Base-by-base conservation (phyloP, 139 green algal genomes). In the Auxenochlorella pyrenoidosa region DNA sequence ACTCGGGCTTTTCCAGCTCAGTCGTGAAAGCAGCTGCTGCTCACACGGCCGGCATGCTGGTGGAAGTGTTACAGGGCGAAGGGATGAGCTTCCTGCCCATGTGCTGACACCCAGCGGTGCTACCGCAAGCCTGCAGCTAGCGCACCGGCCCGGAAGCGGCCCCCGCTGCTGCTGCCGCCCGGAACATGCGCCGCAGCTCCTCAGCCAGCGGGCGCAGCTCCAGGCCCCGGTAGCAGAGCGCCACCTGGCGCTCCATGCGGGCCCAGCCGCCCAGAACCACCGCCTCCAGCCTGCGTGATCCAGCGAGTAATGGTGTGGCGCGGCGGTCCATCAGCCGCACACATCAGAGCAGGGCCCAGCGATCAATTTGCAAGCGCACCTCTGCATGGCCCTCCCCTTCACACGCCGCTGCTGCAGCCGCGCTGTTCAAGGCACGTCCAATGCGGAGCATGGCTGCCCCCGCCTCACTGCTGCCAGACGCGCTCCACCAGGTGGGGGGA, bases 211-310 rank as follows among this genome's bases (percentile, higher is more conserved):
- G 85, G 28, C 54, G 38, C 72, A 93, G 85, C 19, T 81, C 63
- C 4, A 92, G 44, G 26, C 66, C 82, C 19, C 79, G 40, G 54
- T 93, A 93, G 71, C 90, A 93, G 26, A 54, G 40, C 41, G 44
- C 63, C 65, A 92, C 44, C 78, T 93, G 90, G n/a, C 90, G 79
- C 76, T 87, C 86, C 75, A 93, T 51, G 43, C 83, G 73, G 5
- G 32, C 54, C 73, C 89, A 93, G 2, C 86, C 73, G 59, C 54
- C 59, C 75, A 92, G 73, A 71, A 88, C 73, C 12, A 71, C 34
- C 19, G 41, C 43, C 54, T 89, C 86, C 79, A 89, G 54, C 78
- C 86, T 89, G 86, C 75, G 51, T 32, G 47, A 10, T 54, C 6
- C 47, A 54, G 6, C 47, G 47, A n/a, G n/a, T n/a, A n/a, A n/a